phyloP scores from a whole-genome alignment of 352 stramenopile genomes.

The Blastocystis sp. region DNA sequence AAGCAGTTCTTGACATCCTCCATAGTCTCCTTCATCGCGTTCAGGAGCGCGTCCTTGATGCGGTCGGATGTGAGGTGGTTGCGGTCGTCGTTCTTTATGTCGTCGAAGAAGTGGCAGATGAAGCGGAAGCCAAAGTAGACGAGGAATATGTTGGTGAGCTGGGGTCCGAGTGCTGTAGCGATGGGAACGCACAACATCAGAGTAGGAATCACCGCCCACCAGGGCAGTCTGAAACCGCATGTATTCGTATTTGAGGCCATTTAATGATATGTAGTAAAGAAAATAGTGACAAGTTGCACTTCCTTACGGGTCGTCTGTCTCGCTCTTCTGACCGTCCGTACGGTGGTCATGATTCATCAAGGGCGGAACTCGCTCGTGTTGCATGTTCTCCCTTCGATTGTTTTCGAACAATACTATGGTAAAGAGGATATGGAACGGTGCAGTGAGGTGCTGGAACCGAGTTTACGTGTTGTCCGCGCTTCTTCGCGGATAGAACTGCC shows the following conservation, averaged over 20 bases:
- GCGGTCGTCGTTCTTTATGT: neutral
- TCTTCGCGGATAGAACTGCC: no score
- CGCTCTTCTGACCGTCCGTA: neutral
- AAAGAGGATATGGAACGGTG: no score
- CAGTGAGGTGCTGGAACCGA: no score
- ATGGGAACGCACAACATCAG: neutral
- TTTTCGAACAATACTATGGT: neutral
- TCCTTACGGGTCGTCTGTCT: no score
- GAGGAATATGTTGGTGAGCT: neutral
- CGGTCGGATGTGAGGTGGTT: neutral
- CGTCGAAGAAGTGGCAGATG: neutral
- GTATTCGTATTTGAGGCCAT: no score
- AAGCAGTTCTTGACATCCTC: neutral
- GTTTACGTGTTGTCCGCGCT: no score
- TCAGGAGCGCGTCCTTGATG: neutral
- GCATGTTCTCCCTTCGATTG: neutral
- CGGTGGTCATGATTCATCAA: neutral
- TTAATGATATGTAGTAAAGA: no score
- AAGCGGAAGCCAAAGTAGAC: neutral
- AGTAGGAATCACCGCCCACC: neutral
- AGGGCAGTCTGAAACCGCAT: no score
- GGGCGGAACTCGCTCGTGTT: neutral
- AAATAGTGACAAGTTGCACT: no score
- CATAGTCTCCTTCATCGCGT: neutral
- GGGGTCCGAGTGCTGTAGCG: neutral